Evolutionary conservation across 2,329 filamentous ascomycete genomes (phyloP).

Genomic region (Fusarium chaquense): DNA sequence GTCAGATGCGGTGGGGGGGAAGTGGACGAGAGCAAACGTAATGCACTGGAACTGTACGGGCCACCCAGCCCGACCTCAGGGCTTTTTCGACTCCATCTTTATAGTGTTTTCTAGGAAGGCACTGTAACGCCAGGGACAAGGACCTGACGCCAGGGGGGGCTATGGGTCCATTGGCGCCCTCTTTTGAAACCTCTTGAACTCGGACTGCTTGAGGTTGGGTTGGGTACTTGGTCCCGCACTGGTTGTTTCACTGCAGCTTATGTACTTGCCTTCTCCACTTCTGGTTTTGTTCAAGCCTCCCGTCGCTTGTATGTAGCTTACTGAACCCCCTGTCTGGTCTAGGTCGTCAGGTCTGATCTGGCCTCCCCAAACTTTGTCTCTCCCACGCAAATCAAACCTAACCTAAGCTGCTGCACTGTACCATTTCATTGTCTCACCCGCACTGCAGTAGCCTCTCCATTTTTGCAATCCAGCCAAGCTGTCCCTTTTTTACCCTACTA

Average conservation of each 20-base stretch:
- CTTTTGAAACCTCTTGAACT: constrained; percentile 42
- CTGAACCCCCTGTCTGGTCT: constrained; percentile 32
- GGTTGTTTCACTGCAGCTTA: constrained; percentile 2
- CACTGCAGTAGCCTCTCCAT: constrained; percentile 38
- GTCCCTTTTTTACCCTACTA: constrained; percentile 42
- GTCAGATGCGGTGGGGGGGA: constrained; percentile 18
- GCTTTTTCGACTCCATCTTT: constrained; percentile 20
- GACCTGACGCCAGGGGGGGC: constrained; percentile 37
- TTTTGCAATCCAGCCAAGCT: constrained; percentile 46
- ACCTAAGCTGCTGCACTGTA: constrained; percentile 1
- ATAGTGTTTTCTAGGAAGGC: constrained; percentile 9
- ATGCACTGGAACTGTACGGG: not conserved
- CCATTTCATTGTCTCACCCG: constrained; percentile 30
- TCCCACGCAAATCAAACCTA: constrained; percentile 30
- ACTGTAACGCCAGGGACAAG: constrained; percentile 33
- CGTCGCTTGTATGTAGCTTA: constrained; percentile 31
- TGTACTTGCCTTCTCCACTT: constrained; percentile 31
- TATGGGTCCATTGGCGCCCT: constrained; percentile 37
- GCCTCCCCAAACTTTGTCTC: constrained; percentile 41
- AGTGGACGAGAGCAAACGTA: not conserved
- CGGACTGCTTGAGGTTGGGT: not conserved
- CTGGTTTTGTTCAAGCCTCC: constrained; percentile 39
- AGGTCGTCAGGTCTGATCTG: constrained; percentile 30
- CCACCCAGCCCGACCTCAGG: not conserved
- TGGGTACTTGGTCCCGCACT: constrained; percentile 10